These are phyloP conservation scores for Actinomucor elegans DNA, from an alignment of 371 early-diverging fungal species.

Conservation along the genomic window DNA sequence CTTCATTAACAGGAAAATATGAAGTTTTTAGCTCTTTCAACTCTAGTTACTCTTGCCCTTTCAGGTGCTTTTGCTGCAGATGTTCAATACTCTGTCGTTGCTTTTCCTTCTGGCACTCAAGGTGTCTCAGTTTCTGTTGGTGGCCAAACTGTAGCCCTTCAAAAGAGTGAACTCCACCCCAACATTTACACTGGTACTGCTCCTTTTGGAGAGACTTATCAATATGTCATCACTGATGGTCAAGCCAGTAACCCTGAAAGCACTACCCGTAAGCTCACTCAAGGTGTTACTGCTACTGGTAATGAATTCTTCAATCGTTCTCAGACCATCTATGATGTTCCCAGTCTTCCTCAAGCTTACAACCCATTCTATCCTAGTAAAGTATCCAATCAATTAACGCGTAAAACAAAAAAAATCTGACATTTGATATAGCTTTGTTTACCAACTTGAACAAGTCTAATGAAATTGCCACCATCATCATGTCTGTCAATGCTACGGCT, in stretches of 20 bases:
- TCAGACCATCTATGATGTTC: slow-evolving; percentile 40
- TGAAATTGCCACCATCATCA: slow-evolving; percentile 52
- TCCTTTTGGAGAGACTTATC: slow-evolving; percentile 35
- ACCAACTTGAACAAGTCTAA: slow-evolving; percentile 36
- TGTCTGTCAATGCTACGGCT: slow-evolving; percentile 38
- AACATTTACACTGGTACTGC: slow-evolving; percentile 40
- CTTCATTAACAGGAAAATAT: slow-evolving; percentile 1
- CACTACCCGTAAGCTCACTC: slow-evolving; percentile 34
- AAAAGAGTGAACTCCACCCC: slow-evolving; percentile 24
- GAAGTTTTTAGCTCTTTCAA: slow-evolving; percentile 14
- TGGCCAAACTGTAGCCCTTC: slow-evolving; percentile 28
- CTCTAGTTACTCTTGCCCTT: slow-evolving; percentile 9
- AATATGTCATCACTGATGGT: slow-evolving; percentile 30
- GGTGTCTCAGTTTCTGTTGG: slow-evolving; percentile 35
- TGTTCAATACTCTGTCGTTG: slow-evolving; percentile 42
- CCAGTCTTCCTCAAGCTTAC: slow-evolving; percentile 54
- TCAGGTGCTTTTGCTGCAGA: slow-evolving; percentile 24
- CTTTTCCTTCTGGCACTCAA: slow-evolving; percentile 36
- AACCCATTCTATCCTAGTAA: slow-evolving; percentile 49
- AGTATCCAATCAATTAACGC: too few species aligned
- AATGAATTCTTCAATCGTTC: slow-evolving; percentile 58
- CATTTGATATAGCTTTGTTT: slow-evolving; percentile 20
- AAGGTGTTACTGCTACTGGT: slow-evolving; percentile 39
- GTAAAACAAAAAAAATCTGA: neutral
- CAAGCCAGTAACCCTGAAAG: slow-evolving; percentile 21